phyloP scores from a whole-genome alignment of 2,329 filamentous ascomycete genomes.

The Xylariaceae sp. region DNA sequence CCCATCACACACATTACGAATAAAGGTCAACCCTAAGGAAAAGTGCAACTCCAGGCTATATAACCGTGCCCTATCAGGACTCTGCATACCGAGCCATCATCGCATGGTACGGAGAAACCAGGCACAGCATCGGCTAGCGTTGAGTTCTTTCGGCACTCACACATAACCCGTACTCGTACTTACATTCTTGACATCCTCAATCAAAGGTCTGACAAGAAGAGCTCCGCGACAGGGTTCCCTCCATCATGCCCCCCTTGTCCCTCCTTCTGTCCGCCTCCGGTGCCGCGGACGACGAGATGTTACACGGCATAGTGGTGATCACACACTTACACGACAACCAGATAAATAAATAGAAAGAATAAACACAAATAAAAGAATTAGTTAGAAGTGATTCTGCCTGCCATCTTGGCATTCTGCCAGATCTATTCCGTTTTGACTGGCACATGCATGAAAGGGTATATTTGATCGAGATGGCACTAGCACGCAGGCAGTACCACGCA shows the following conservation, averaged over 20 bases:
- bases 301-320: slow-evolving; percentile 23
- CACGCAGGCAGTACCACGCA: background rate
- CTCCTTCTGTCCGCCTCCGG: slow-evolving; percentile 6
- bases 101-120: background rate
- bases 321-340: slow-evolving; percentile 7
- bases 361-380: background rate
- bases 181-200: too few species aligned
- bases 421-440: slow-evolving; percentile 25
- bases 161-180: too few species aligned
- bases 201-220: background rate
- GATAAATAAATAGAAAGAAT: background rate
- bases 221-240: slow-evolving; percentile 7
- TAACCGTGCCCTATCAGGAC: background rate
- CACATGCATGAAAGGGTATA: slow-evolving; percentile 23
- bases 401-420: slow-evolving; percentile 17
- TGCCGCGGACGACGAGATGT: slow-evolving; percentile 21
- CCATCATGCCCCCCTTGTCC: background rate
- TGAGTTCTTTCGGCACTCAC: background rate
- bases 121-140: background rate
- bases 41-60: background rate
- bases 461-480: background rate
- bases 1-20: background rate
- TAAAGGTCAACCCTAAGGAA: background rate
- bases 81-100: background rate
- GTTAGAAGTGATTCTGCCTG: slow-evolving; percentile 11